Evolutionary conservation across 148 eudicot genomes (phyloP).

Genomic region (Rhododendron griersonianum): DNA sequence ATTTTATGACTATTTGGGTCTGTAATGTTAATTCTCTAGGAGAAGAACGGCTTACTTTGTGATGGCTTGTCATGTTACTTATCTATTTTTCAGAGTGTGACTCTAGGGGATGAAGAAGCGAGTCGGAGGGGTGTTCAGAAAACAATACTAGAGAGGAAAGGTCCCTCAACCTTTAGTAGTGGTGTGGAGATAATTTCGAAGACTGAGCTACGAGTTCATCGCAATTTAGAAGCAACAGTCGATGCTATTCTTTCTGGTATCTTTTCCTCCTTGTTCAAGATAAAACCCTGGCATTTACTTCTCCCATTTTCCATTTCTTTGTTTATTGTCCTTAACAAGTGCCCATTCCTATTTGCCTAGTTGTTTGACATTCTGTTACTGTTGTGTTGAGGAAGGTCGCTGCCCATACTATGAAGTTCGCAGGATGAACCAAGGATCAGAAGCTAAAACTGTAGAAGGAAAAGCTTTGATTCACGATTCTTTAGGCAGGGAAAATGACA

Average conservation of each 20-base stretch:
- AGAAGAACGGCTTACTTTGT: neutral
- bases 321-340: neutral
- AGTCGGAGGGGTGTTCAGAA: slow-evolving; percentile 92
- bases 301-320: neutral
- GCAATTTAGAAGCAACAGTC: slow-evolving; percentile 72
- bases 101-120: slow-evolving; percentile 98
- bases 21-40: neutral
- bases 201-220: slow-evolving; percentile 68
- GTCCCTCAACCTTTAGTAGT: slow-evolving; percentile 81
- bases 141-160: slow-evolving; percentile 83
- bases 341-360: neutral
- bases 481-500: slow-evolving; percentile 22
- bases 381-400: slow-evolving; percentile 57
- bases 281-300: neutral
- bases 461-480: slow-evolving; percentile 24
- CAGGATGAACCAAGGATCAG: slow-evolving; percentile 45
- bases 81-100: slow-evolving; percentile 67
- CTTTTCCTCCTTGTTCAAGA: slow-evolving; percentile 8
- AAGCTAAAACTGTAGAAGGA: slow-evolving; percentile 21
- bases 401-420: slow-evolving; percentile 67
- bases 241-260: slow-evolving; percentile 84
- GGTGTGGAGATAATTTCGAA: slow-evolving; percentile 88
- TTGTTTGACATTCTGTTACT: slow-evolving; percentile 11
- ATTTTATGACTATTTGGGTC: neutral
- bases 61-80: slow-evolving; percentile 8